phyloP scores from a whole-genome alignment of 306 rosid species.

The Fragaria nilgerrensis region DNA sequence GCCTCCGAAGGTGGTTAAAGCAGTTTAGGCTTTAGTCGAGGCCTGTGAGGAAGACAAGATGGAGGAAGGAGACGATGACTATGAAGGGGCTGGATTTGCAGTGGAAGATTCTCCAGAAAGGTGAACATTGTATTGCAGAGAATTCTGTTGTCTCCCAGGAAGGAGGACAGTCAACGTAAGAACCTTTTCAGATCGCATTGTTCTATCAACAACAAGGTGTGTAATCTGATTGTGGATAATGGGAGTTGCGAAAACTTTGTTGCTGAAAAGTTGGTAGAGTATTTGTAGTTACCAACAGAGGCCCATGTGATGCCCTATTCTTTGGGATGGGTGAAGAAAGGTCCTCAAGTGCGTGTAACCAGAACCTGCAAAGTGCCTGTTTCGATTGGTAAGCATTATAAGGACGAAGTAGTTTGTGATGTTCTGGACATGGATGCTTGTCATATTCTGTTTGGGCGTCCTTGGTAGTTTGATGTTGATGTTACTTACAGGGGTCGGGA shows the following conservation, averaged over 20 bases:
- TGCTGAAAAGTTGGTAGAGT: background rate
- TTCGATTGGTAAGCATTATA: background rate
- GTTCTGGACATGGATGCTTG: background rate
- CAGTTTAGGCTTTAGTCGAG: no score
- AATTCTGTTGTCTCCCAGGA: background rate
- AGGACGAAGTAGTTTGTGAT: background rate
- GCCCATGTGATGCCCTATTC: background rate
- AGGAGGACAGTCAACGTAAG: background rate
- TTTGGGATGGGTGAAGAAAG: background rate
- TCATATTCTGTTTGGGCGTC: background rate
- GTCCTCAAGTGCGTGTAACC: background rate
- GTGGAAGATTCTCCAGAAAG: background rate
- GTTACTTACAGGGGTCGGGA: background rate
- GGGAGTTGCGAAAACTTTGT: background rate
- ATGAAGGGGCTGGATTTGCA: background rate
- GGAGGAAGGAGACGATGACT: background rate
- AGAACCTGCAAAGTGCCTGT: background rate
- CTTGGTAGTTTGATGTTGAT: background rate
- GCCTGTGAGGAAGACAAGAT: background rate
- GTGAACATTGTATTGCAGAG: background rate
- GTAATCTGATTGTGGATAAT: background rate
- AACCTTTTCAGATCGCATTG: background rate
- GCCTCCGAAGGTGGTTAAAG: no score
- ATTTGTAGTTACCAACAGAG: background rate
- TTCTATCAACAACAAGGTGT: background rate